A percentile compares a stretch with the other conserved stretches of the same genome.
These are phyloP conservation scores for Harrya chromipes DNA, from an alignment of 768 basidiomycete species.

Conservation along the genomic window DNA sequence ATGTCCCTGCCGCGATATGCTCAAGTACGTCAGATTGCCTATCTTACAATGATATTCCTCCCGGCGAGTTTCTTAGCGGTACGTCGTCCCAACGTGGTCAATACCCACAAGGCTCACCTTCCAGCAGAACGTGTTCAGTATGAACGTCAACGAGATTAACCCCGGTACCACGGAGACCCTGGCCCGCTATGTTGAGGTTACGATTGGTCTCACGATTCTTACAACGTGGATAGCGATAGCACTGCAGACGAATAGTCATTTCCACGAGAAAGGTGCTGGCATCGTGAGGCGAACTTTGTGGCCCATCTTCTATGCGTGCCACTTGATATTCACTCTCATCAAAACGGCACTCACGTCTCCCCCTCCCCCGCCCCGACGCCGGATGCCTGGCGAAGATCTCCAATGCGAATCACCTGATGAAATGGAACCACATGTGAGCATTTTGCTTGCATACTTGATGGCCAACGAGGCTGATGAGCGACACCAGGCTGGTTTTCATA, in stretches of 20 bases:
- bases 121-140: constrained; percentile 31
- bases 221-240: constrained; percentile 58
- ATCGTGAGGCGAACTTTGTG: constrained; percentile 14
- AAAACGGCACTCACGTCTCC: not conserved
- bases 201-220: constrained; percentile 46
- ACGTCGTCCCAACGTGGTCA: not conserved
- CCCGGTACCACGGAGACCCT: constrained; percentile 28
- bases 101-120: constrained; percentile 5
- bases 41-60: constrained; percentile 60
- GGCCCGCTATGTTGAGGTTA: constrained; percentile 36
- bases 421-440: constrained; percentile 5
- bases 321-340: not conserved
- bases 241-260: constrained; percentile 36
- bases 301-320: constrained; percentile 19
- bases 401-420: not conserved
- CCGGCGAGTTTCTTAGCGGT: constrained; percentile 46
- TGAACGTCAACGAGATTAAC: constrained; percentile 33
- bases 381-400: not conserved
- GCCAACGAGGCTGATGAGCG: not conserved
- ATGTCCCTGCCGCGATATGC: not conserved
- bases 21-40: constrained; percentile 35
- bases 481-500: too few relatives aligned
- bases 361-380: not conserved
- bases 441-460: not conserved
- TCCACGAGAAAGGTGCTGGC: constrained; percentile 2